A percentile compares a stretch with the other conserved stretches of the same genome.
phyloP scores from a whole-genome alignment of 495 filamentous ascomycete genomes.

The Penicillium alfredii region DNA sequence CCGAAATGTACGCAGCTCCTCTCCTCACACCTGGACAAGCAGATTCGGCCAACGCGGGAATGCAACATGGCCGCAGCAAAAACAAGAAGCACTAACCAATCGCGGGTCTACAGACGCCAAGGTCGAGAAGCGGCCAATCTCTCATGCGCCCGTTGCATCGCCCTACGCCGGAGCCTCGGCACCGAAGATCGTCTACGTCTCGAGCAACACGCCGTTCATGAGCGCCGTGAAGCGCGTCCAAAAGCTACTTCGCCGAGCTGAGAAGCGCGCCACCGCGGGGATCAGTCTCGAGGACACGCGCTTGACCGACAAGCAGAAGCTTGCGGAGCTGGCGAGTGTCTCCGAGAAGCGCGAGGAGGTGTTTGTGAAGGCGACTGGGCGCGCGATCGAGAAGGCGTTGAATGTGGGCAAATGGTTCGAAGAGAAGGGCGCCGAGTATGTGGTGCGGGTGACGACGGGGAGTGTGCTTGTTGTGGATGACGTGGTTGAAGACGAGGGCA shows the following conservation, averaged over 20 bases:
- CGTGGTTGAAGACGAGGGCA: slow-evolving; percentile 43
- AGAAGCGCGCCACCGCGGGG: slow-evolving; percentile 50
- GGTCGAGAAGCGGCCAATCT: slow-evolving; percentile 64
- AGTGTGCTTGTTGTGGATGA: slow-evolving; percentile 68
- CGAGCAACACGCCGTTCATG: slow-evolving; percentile 67
- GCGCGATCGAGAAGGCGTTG: slow-evolving; percentile 68
- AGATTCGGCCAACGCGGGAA: slow-evolving; percentile 2
- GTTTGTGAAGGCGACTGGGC: slow-evolving; percentile 69
- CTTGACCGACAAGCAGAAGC: slow-evolving; percentile 33
- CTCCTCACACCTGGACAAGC: background rate
- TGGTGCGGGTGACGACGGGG: slow-evolving; percentile 55
- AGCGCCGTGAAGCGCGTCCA: slow-evolving; percentile 75
- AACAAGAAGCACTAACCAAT: slow-evolving; percentile 12
- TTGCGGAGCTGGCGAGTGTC: slow-evolving; percentile 36
- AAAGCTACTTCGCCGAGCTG: slow-evolving; percentile 59
- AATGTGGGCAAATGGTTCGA: slow-evolving; percentile 59
- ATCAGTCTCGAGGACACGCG: slow-evolving; percentile 33
- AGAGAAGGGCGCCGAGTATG: slow-evolving; percentile 47
- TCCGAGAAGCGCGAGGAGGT: slow-evolving; percentile 52
- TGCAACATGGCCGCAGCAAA: no score
- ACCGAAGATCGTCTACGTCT: slow-evolving; percentile 74
- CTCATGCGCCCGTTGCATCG: slow-evolving; percentile 58
- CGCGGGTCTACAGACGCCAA: slow-evolving; percentile 25
- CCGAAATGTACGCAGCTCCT: slow-evolving; percentile 28
- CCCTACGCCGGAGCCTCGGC: slow-evolving; percentile 45